Percentiles rank a stretch among this genome's conserved stretches.
These are phyloP conservation scores for Nakazawaea wickerhamii DNA, from an alignment of 805 yeast genomes.

Conservation along the genomic window DNA sequence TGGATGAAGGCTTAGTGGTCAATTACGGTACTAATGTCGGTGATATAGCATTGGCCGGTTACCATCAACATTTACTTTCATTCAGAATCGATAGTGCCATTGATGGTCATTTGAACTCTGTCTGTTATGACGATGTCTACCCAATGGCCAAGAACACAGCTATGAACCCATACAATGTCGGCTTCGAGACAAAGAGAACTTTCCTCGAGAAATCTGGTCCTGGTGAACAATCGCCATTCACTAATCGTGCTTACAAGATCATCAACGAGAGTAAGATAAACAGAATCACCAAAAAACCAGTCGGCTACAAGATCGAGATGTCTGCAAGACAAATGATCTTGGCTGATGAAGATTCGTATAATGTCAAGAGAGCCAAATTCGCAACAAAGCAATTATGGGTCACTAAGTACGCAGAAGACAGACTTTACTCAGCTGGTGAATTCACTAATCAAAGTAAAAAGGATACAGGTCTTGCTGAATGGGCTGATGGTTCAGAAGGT, in stretches of 20 bases:
- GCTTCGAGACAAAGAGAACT: constrained; percentile 59
- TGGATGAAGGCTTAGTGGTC: constrained; percentile 59
- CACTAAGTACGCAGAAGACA: constrained; percentile 68
- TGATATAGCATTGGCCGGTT: constrained; percentile 78
- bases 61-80: constrained; percentile 76
- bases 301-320: constrained; percentile 68
- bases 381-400: constrained; percentile 82
- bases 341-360: constrained; percentile 58
- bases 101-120: constrained; percentile 76
- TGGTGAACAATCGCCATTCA: constrained; percentile 70
- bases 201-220: constrained; percentile 65
- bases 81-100: constrained; percentile 79
- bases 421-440: constrained; percentile 77
- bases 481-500: constrained; percentile 62
- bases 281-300: constrained; percentile 64
- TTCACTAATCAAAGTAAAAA: constrained; percentile 73
- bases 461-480: constrained; percentile 66
- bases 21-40: constrained; percentile 72
- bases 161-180: constrained; percentile 63
- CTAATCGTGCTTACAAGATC: constrained; percentile 68
- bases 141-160: constrained; percentile 50
- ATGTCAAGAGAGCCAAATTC: constrained; percentile 64
- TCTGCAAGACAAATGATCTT: constrained; percentile 74
- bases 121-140: constrained; percentile 62
- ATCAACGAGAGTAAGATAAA: constrained; percentile 70